Base-by-base conservation (phyloP, 1,139 yeast genomes). In the Trichomonascaceae sp. region DNA sequence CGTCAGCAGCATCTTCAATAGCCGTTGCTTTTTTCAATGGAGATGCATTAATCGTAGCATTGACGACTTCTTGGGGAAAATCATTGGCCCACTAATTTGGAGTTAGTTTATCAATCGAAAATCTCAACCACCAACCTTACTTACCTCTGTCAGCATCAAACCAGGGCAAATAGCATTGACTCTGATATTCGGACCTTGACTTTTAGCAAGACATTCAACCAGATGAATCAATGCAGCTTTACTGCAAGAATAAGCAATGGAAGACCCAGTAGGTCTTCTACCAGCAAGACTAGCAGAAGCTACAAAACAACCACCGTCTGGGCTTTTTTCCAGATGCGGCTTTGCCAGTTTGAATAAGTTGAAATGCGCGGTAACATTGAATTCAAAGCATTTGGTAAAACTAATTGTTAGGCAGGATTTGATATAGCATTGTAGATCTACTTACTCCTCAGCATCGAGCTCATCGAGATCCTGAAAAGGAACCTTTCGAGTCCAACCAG, bases 141-240 rank as follows among this genome's bases (percentile, higher is more conserved):
- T 7, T 41, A 55, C 54, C 53, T 74, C 77, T 4, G 77, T 74
- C 52, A 70, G 60, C 49, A 74, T 62, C 45, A 74, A 62, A 1
- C 77, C 77, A 0, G 77, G 77, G 52, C 74, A 70, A 27, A 74
- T 69, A 7, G 73, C 73, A 59, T 74, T 74, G 51, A 71, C 65
- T 32, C 76, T 61, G 43, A 69, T 61, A 52, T 69, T 66, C 3
- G 76, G 72, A 1, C 75, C 76, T 53, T 70, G 74, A 27, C 69
- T 60, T 59, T 66, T 69, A 9, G 74, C 74, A 49, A 73, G 63
- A 57, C 73, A 65, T 53, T 68, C 62, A 45, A 69, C 71, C 56
- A 74, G 59, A 45, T 73, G 77, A 55, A 70, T 67, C 51, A 71
- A 62, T 0, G 68, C 75, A 1, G 76, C 74, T 60, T 74, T 74